Conservation (phyloP, 208 protist species). For the Trypanosoma melophagium region DNA sequence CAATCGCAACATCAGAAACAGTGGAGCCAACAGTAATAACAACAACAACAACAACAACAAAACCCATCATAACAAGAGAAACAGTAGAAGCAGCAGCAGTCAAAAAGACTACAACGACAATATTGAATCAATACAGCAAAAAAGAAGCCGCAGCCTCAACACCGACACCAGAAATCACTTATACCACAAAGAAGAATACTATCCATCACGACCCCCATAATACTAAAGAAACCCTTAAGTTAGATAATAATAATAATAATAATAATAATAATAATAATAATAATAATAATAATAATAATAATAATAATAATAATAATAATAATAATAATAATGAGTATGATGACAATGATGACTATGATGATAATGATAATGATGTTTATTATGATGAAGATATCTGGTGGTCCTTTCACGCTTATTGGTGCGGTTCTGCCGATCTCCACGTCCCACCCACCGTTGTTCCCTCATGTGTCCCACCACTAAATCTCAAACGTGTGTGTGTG, state of each 20-base stretch:
- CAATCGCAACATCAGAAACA: too few species aligned
- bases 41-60: too few species aligned
- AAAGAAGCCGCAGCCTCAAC: too few species aligned
- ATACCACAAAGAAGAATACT: too few species aligned
- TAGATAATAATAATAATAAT: neutral
- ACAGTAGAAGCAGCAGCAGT: too few species aligned
- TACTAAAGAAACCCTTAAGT: too few species aligned
- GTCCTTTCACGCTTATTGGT: slow-evolving; percentile 23
- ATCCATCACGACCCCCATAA: too few species aligned
- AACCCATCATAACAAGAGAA: too few species aligned
- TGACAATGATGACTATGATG: slow-evolving; percentile 8
- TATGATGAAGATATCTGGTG: slow-evolving; percentile 27
- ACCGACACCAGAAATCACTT: too few species aligned
- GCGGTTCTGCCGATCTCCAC: neutral
- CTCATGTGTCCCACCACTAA: slow-evolving; percentile 19
- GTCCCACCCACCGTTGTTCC: neutral
- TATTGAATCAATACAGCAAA: too few species aligned
- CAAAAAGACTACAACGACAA: too few species aligned
- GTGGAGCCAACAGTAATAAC: too few species aligned
- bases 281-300: neutral
- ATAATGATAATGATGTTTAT: slow-evolving; percentile 13
- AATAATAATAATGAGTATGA: neutral
- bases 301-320: neutral
- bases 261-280: neutral
- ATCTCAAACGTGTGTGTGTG: slow-evolving; percentile 3